A percentile compares a stretch with the other conserved stretches of the same genome.
These are phyloP conservation scores for Metschnikowia picachoensis DNA, from an alignment of 805 yeast genomes.

Conservation along the genomic window DNA sequence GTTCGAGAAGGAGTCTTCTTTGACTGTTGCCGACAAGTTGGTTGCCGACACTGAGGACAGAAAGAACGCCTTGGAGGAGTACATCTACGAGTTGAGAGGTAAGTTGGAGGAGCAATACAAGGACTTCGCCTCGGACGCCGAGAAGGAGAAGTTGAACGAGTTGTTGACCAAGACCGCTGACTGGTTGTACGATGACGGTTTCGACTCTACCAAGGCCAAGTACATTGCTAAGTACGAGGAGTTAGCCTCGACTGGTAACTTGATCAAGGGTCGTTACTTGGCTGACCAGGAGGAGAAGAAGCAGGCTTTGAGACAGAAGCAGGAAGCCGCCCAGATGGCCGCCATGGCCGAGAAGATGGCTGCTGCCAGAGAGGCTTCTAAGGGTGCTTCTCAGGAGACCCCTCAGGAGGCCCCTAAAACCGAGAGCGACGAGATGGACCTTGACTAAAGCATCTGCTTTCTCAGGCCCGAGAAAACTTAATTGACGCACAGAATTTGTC, in stretches of 20 bases:
- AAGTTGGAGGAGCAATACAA: conserved; percentile 90
- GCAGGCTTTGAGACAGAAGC: conserved; percentile 80
- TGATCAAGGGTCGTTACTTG: conserved; percentile 91
- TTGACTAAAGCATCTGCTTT: conserved; percentile 10
- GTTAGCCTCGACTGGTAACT: conserved; percentile 89
- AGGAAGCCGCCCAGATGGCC: conserved; percentile 81
- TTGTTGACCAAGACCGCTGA: conserved; percentile 87
- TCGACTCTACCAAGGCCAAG: conserved; percentile 92
- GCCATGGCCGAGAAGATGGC: conserved; percentile 80
- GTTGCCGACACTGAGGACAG: conserved; percentile 98
- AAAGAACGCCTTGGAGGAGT: conserved; percentile 97
- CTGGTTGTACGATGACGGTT: conserved; percentile 98
- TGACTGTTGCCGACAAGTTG: conserved; percentile 88
- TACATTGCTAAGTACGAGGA: conserved; percentile 98
- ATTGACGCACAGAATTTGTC: conserved; percentile 4
- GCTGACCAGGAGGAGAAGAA: conserved; percentile 94
- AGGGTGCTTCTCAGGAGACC: conserved; percentile 23
- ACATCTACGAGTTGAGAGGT: conserved; percentile 95
- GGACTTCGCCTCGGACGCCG: conserved; percentile 84
- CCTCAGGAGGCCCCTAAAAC: conserved; percentile 15
- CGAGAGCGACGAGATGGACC: conserved; percentile 19
- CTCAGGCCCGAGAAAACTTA: conserved; percentile 1
- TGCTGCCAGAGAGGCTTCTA: conserved; percentile 63
- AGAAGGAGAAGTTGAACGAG: conserved; percentile 72
- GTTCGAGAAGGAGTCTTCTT: conserved; percentile 78